Percentiles rank a stretch among this genome's conserved stretches.
Evolutionary conservation across 371 early-diverging fungal genomes (phyloP).

Genomic region (Dichotomocladium elegans): DNA sequence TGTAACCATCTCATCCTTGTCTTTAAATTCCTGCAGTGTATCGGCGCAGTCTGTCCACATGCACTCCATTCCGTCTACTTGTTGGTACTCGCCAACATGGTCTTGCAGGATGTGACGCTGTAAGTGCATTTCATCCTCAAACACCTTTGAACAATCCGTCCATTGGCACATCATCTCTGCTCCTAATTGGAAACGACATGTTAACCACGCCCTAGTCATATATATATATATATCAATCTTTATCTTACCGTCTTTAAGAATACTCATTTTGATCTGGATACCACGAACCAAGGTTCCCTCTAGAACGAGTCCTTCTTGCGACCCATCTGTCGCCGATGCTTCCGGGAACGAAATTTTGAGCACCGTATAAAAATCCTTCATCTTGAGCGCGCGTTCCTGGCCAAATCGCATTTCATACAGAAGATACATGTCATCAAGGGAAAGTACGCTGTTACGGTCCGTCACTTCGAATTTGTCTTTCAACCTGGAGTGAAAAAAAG

Average conservation of each 20-base stretch:
- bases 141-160: conserved; percentile 44
- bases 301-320: conserved; percentile 19
- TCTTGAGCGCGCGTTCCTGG: conserved; percentile 37
- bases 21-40: conserved; percentile 28
- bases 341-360: conserved; percentile 39
- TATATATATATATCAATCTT: conserved; percentile 9
- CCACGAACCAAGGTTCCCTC: conserved; percentile 26
- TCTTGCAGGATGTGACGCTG: conserved; percentile 47
- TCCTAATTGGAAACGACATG: too few relatives aligned
- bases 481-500: conserved; percentile 18
- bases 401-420: conserved; percentile 45
- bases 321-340: conserved; percentile 3
- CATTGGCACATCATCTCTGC: conserved; percentile 42
- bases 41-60: conserved; percentile 25
- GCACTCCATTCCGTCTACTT: conserved; percentile 21
- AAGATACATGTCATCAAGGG: conserved; percentile 41
- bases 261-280: conserved; percentile 30
- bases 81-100: conserved; percentile 30
- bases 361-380: conserved; percentile 41
- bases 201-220: too few relatives aligned
- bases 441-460: conserved; percentile 26
- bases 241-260: conserved; percentile 29
- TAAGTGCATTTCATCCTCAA: conserved; percentile 39
- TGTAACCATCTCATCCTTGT: conserved; percentile 33
- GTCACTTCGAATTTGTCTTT: conserved; percentile 48